phyloP scores from a whole-genome alignment of 768 basidiomycete genomes.

The Podaxis sp. region DNA sequence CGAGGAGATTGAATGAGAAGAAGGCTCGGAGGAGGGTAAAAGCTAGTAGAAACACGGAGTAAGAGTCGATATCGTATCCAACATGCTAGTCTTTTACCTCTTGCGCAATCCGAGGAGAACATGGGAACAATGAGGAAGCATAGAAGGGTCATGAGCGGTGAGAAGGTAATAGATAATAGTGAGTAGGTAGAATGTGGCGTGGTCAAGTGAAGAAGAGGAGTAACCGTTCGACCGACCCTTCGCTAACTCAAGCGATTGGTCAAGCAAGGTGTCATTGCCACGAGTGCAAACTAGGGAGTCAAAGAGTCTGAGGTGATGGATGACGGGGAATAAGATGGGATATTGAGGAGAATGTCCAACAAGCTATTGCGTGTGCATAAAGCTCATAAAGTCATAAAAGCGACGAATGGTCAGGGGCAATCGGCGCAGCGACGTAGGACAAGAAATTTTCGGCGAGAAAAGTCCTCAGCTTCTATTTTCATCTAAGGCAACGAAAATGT shows the following conservation, averaged over 20 bases:
- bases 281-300: not conserved
- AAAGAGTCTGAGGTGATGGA: not conserved
- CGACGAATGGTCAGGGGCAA: too few relatives aligned
- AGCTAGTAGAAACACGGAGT: not conserved
- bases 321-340: not conserved
- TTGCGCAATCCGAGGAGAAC: not conserved
- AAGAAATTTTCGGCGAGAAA: not conserved
- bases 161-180: not conserved
- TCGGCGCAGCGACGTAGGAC: not conserved
- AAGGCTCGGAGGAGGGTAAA: not conserved
- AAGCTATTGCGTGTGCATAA: constrained; percentile 5
- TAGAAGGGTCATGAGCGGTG: not conserved
- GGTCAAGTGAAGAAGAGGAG: not conserved
- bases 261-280: not conserved
- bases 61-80: not conserved
- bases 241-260: not conserved
- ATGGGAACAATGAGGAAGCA: not conserved
- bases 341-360: constrained; percentile 1
- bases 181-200: not conserved
- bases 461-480: constrained; percentile 4
- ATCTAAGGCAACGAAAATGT: not conserved
- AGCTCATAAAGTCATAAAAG: constrained; percentile 2
- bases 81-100: not conserved
- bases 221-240: not conserved
- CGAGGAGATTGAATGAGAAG: not conserved